Conservation (phyloP, 2,329 filamentous ascomycete species). For the Epichloe sp. region DNA sequence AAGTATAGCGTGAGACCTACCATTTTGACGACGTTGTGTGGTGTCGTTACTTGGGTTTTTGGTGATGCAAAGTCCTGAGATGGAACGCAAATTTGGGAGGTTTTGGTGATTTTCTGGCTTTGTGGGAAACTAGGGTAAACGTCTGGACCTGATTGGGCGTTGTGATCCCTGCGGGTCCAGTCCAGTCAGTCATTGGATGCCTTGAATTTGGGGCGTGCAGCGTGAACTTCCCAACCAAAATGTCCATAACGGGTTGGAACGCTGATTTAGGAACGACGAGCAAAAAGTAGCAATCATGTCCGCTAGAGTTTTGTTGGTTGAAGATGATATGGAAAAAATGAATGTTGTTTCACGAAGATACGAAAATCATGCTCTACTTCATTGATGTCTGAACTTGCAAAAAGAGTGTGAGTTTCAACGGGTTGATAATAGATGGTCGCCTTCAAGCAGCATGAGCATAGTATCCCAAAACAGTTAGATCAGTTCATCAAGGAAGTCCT, state of each 20-base stretch:
- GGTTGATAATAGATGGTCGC: neutral
- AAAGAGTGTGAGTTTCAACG: neutral
- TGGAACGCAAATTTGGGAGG: constrained; percentile 24
- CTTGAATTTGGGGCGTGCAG: constrained; percentile 4
- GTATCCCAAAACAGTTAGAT: neutral
- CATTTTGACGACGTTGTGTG: constrained; percentile 36
- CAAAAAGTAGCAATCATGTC: no score
- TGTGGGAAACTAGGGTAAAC: constrained; percentile 30
- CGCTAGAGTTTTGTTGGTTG: no score
- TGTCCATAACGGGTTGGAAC: neutral
- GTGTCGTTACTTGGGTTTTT: constrained; percentile 29
- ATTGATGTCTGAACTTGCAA: no score
- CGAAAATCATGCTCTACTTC: no score
- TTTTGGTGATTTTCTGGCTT: constrained; percentile 32
- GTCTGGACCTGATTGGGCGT: constrained; percentile 19
- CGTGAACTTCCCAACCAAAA: neutral
- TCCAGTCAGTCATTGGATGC: neutral
- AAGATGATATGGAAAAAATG: no score
- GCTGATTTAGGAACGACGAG: neutral
- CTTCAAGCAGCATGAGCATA: neutral
- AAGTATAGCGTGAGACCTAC: constrained; percentile 20
- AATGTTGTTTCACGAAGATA: no score
- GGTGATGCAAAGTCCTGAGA: constrained; percentile 28
- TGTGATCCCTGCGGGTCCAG: constrained; percentile 12
- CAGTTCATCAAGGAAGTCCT: neutral